Base-by-base conservation (phyloP, 1,284 basidiomycete genomes). In the Boletus sp. region DNA sequence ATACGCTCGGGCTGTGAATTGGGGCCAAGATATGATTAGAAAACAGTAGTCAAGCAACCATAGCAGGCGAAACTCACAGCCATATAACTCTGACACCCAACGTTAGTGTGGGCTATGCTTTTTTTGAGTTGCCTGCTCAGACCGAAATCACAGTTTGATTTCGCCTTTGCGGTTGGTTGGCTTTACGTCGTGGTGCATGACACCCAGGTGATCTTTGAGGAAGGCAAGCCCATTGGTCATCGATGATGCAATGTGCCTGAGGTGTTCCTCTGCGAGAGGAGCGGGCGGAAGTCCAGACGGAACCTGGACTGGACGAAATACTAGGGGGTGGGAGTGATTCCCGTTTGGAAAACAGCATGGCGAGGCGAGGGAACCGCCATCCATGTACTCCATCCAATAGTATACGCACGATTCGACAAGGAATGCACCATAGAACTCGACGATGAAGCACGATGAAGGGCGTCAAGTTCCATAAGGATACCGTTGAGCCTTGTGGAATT, bases 351-450 rank as follows among this genome's bases (percentile, higher is more conserved):
- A 68, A 32, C 64, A 67, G 16, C 65, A 82, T 1, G 98, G 77
- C 54, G 91, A 93, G 67, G 98, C 95, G 41, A 99, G 76, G 48
- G 85, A 90, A 14, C 94, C 94, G 3, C 91, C 93, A 63, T 99
- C 94, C 95, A 99, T 99, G 70, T 88, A 93, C 73, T 99, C 95
- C 94, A 99, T 98, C 71, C 95, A 98, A 70, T 97, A 98, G 71
- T 98, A 98, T 30, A 99, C 95, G 69, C 91, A 99, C n/a, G n/a
- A n/a, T 20, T 99, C 95, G 68, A 97, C 94, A 68, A 97, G 97
- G n/a, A n/a, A n/a, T n/a, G n/a, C n/a, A n/a, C n/a, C n/a, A n/a
- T 96, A 98, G 61, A 99, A 99, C 58, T 98, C 95, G 64, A 99
- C 91, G 56, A 99, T 98, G 65, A n/a, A 92, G 94, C 95, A 26